Base-by-base conservation (phyloP, 1,284 basidiomycete species). In the Athelia psychrophila region DNA sequence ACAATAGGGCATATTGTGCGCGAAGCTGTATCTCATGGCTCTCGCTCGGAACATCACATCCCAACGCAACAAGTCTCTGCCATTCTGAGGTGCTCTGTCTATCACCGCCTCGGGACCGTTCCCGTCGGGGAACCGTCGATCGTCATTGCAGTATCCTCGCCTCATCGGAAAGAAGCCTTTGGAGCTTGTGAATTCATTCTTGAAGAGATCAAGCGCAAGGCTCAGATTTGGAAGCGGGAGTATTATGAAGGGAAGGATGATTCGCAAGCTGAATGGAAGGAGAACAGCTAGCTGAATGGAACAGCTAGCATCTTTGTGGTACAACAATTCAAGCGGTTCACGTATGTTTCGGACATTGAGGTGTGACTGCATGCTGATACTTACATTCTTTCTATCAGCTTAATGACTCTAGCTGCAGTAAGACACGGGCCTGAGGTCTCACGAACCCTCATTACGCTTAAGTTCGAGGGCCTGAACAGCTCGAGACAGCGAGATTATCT, bases 221-320 rank as follows among this genome's bases (percentile, higher is more conserved):
- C 81, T 30, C 91, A 91, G 64, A 87, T 95, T 57, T 95, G 93
- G 93, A 95, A 95, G 73, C 73, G 86, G 60, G 93, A 95, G 64
- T 89, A 83, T 60, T 94, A 94, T 63, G 82, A 84, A 62, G 85
- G 81, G 9, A 77, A 81, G 58, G 66, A 67, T 49, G 81, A 84
- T 35, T 77, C 75, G 46, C 75, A 75, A 49, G 84, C 87, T 15
- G 77, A 83, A 60, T 92, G 89, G 90, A 92, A 92, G 69, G 78
- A 77, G 51, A 92, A 91, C 65, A 64, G 63, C 45, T 67, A 60
- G 20, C 20, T n/a, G n/a, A 35, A 35, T n/a, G n/a, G n/a, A n/a
- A n/a, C n/a, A n/a, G n/a, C n/a, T n/a, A n/a, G n/a, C n/a, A n/a
- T n/a, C n/a, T n/a, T n/a, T n/a, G n/a, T n/a, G n/a, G n/a, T n/a